Base-by-base conservation (phyloP, 176 grass and related monocot species). In the Pharus latifolius region DNA sequence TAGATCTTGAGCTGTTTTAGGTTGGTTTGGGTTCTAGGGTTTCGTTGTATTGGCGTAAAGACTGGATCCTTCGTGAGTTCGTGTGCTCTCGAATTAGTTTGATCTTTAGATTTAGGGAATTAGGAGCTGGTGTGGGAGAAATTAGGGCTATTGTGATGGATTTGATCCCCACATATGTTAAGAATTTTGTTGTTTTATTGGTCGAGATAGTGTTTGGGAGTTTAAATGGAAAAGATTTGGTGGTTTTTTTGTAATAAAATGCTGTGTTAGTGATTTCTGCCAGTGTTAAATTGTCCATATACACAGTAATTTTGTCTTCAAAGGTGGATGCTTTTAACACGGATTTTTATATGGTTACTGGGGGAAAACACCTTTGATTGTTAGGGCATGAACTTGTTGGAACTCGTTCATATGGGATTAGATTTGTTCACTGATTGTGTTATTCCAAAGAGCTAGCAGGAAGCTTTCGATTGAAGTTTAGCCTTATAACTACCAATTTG, bases 1-100 rank as follows among this genome's bases (percentile, higher is more conserved):
- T 73, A 51, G 63, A 80, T 62, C 46, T 74, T 17, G 37, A 45
- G 44, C 55, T 63, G 60, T 6, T 17, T 78, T 59, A 34, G 19
- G 19, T 78, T 37, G 6, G 3, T 26, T 29, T 71, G 24, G n/a
- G n/a, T n/a, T n/a, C n/a, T n/a, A n/a, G n/a, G n/a, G n/a, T n/a
- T n/a, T n/a, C n/a, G n/a, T n/a, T n/a, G n/a, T n/a, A n/a, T 10
- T 49, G 18, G 26, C 43, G 10, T 68, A 14, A 60, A 43, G 30
- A 56, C 63, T 24, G 28, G 19, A 78, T 56, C 58, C 78, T 47
- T 20, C 25, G 18, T n/a, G 12, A 57, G 6, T 43, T 12, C n/a
- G n/a, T n/a, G 57, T 37, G 6, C 56, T 47, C 23, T 63, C 31
- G 5, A 40, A 65, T 38, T 56, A 27, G 16, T 18, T 57, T 28